Evolutionary conservation across 2,329 filamentous ascomycete species (phyloP).

Genomic region (Sphaerostilbella broomeana): DNA sequence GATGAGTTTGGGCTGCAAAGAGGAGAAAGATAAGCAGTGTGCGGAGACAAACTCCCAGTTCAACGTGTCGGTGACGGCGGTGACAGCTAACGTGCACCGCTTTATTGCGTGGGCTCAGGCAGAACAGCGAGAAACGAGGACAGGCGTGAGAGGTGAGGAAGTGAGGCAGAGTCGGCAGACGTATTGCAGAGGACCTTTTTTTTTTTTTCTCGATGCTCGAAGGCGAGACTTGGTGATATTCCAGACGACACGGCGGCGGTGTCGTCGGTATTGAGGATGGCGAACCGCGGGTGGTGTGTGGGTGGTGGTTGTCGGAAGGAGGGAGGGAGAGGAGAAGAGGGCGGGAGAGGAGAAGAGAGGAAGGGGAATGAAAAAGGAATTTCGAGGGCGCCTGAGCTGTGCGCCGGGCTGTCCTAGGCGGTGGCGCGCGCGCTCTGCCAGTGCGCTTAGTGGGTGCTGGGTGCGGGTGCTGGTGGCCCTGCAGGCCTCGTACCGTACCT

Average conservation of each 20-base stretch:
- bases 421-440: conserved; percentile 10
- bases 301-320: conserved; percentile 8
- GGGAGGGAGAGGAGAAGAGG: conserved; percentile 6
- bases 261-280: conserved; percentile 14
- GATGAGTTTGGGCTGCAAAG: conserved; percentile 1
- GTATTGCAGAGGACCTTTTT: conserved; percentile 7
- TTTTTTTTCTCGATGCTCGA: conserved; percentile 9
- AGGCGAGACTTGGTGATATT: conserved; percentile 10
- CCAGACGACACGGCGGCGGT: conserved; percentile 13
- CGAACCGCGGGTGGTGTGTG: not conserved
- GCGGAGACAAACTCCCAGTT: conserved; percentile 1
- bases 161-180: conserved; percentile 1
- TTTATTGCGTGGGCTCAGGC: not conserved
- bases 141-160: not conserved
- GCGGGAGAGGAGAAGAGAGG: conserved; percentile 3
- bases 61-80: conserved; percentile 14
- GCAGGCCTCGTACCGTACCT: not conserved
- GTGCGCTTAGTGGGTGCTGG: conserved; percentile 9
- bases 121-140: conserved; percentile 4
- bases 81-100: not conserved
- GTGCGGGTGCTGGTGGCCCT: conserved; percentile 2
- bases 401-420: conserved; percentile 7
- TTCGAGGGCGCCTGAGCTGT: conserved; percentile 12
- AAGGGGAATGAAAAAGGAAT: conserved; percentile 11
- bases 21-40: not conserved